Evolutionary conservation across 2,329 filamentous ascomycete genomes (phyloP).

Genomic region (Chaetomium sp.): DNA sequence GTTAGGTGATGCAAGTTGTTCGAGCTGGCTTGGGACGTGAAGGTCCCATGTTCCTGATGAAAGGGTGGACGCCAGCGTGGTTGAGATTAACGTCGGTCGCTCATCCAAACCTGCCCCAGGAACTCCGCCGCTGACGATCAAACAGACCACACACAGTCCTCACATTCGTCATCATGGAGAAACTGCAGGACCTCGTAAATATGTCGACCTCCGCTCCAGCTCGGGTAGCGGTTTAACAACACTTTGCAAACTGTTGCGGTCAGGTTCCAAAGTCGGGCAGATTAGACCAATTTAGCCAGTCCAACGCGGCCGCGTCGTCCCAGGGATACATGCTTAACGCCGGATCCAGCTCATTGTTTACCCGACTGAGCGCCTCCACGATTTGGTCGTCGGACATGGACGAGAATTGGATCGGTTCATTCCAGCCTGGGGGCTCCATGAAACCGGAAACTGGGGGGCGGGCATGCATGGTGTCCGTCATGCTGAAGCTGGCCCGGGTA

Average conservation of each 20-base stretch:
- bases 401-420: slow-evolving; percentile 54
- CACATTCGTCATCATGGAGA: slow-evolving; percentile 23
- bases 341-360: slow-evolving; percentile 52
- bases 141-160: slow-evolving; percentile 20
- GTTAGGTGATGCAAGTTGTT: slow-evolving; percentile 19
- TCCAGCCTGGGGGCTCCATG: slow-evolving; percentile 32
- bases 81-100: slow-evolving; percentile 5
- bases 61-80: slow-evolving; percentile 14
- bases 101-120: background rate
- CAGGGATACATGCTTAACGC: slow-evolving; percentile 50
- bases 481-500: slow-evolving; percentile 15
- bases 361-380: slow-evolving; percentile 57
- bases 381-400: slow-evolving; percentile 66
- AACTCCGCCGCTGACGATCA: background rate
- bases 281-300: slow-evolving; percentile 48
- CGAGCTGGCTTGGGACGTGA: slow-evolving; percentile 14
- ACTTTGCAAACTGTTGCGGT: background rate
- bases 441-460: slow-evolving; percentile 25
- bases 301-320: slow-evolving; percentile 53
- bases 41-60: slow-evolving; percentile 20
- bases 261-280: slow-evolving; percentile 36
- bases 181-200: slow-evolving; percentile 18
- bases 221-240: slow-evolving; percentile 8
- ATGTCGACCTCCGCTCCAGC: slow-evolving; percentile 5
- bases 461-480: slow-evolving; percentile 21